Evolutionary conservation across 768 basidiomycete genomes (phyloP), one percentile per base, ranked within the genome.

Genomic region (Leccinum broughii): DNA sequence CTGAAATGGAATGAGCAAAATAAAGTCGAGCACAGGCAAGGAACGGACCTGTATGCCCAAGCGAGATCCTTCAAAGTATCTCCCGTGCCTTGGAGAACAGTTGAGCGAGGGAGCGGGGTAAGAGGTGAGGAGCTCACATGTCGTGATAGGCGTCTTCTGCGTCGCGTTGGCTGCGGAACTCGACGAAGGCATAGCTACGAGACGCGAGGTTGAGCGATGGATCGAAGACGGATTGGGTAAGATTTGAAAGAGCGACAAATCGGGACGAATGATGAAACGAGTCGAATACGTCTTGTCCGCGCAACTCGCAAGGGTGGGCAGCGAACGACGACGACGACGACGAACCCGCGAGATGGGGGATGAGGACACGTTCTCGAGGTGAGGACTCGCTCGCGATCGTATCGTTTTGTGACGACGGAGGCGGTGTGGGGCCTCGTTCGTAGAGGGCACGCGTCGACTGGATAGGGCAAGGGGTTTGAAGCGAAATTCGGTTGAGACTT

Each of bases 131-230:
- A 22, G 76, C 87, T 62, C 72, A 92, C 90, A 92, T 92, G 61
- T 91, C 89, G 69, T 89, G 85, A 74, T 91, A 92, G 30, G 90
- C 90, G 64, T 90, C 89, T 68, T 92, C 90, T 20, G 90, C 90
- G 68, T 92, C 89, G 46, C 87, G 85, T 52, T 82, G 80, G 68
- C 84, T 85, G 71, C 88, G 86, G 70, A 92, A 93, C 73, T 93
- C 90, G 71, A 93, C 85, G 74, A 93, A 93, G 59, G 90, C 91
- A 75, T 91, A 93, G 78, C 91, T 92, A 80, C 79, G 79, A 76
- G 73, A 76, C 71, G 76, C 78, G 74, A 76, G 68, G 80, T 85
- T 85, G 85, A 87, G 86, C 81, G 83, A 78, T 77, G 73, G 80
- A 72, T 70, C 68, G 59, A 62, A 68, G 66, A 62, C 3, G 63